phyloP scores from a whole-genome alignment of 2,329 filamentous ascomycete genomes.

The Didymella pinodella region DNA sequence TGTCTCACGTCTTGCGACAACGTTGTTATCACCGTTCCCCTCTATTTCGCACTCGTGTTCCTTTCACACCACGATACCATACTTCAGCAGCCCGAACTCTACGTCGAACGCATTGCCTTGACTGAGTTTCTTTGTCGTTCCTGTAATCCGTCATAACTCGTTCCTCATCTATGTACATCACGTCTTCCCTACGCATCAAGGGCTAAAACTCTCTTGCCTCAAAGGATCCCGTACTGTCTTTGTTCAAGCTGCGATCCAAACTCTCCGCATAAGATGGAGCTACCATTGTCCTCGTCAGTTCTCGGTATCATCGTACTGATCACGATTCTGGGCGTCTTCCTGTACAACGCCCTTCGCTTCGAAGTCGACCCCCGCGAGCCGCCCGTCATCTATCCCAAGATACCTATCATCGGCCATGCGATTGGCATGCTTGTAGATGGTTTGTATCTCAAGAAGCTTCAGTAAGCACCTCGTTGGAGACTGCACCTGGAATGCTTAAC shows the following conservation, averaged over 20 bases:
- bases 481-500: background rate
- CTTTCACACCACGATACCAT: background rate
- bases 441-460: background rate
- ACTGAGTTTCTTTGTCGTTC: too few species aligned
- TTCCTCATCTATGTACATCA: too few species aligned
- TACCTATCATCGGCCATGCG: background rate
- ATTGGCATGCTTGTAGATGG: background rate
- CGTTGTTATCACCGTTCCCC: background rate
- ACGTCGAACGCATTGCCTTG: background rate
- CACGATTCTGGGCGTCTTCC: background rate
- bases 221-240: too few species aligned
- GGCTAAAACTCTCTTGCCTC: too few species aligned
- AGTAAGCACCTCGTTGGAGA: background rate
- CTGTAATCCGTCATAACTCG: too few species aligned
- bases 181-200: too few species aligned
- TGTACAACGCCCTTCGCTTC: background rate
- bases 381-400: background rate
- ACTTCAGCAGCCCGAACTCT: background rate
- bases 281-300: background rate
- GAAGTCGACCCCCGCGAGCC: background rate
- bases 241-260: background rate
- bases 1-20: background rate
- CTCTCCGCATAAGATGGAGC: background rate
- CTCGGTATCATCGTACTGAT: background rate
- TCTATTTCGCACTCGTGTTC: background rate